phyloP scores from a whole-genome alignment of 345 rosid genomes.

The Populus pruinosa region DNA sequence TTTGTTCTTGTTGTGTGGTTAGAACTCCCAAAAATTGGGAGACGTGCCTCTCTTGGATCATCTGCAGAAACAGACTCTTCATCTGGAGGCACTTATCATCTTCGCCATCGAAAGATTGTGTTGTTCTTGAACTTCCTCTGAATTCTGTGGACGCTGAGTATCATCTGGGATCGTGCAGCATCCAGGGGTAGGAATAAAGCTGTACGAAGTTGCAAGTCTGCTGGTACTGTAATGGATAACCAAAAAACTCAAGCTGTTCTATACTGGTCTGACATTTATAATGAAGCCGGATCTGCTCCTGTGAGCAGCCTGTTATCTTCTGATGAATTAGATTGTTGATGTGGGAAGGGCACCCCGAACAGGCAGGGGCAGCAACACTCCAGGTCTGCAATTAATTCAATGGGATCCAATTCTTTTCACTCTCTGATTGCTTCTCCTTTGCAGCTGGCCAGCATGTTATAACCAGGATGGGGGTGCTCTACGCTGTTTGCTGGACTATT shows the following conservation, averaged over 20 bases:
- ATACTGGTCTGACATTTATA: constrained; percentile 72
- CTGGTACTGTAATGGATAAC: constrained; percentile 61
- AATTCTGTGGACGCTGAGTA: constrained; percentile 24
- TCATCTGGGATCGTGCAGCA: constrained; percentile 43
- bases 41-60: constrained; percentile 76
- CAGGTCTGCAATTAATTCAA: constrained; percentile 34
- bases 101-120: constrained; percentile 45
- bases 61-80: constrained; percentile 58
- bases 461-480: no score
- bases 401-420: constrained; percentile 41
- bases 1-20: no score
- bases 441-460: constrained; percentile 36
- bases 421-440: constrained; percentile 65
- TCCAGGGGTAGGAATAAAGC: constrained; percentile 32
- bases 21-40: neutral
- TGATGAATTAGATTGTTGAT: constrained; percentile 39
- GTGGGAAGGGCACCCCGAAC: constrained; percentile 30
- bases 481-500: no score
- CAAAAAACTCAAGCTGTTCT: constrained; percentile 53
- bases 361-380: constrained; percentile 31
- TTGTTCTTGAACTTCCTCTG: constrained; percentile 62
- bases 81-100: constrained; percentile 71
- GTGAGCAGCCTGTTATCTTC: constrained; percentile 36
- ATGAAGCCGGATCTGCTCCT: constrained; percentile 41
- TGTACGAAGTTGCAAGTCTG: constrained; percentile 34